Evolutionary conservation across 495 filamentous ascomycete genomes (phyloP).

Genomic region (Cudoniella acicularis): DNA sequence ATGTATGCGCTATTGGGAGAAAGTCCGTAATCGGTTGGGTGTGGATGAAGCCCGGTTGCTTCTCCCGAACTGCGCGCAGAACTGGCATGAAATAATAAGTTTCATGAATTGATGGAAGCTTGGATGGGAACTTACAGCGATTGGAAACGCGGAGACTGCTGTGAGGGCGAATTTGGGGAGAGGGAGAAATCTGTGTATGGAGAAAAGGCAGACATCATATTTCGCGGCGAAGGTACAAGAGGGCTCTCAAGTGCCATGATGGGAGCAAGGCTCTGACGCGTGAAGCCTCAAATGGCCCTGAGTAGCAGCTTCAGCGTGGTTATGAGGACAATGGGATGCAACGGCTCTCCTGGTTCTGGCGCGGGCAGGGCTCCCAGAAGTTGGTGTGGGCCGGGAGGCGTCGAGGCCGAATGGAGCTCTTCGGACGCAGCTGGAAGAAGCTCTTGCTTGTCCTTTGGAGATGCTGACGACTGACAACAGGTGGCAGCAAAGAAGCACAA

Average conservation of each 20-base stretch:
- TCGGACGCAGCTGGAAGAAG: too few relatives aligned
- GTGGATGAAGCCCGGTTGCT: constrained; percentile 21
- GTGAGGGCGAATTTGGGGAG: constrained; percentile 48
- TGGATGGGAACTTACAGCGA: constrained; percentile 16
- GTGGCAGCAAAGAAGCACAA: too few relatives aligned
- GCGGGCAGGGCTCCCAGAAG: neutral
- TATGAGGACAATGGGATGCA: constrained; percentile 10
- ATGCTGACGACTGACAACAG: neutral
- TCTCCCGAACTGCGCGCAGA: constrained; percentile 26
- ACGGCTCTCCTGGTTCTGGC: neutral
- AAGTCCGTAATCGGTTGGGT: constrained; percentile 20
- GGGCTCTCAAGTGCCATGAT: constrained; percentile 60
- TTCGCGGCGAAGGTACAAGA: constrained; percentile 34
- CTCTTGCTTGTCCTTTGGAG: neutral
- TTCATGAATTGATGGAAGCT: neutral
- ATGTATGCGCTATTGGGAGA: constrained; percentile 18
- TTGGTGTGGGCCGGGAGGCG: constrained; percentile 15
- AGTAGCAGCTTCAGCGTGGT: constrained; percentile 5
- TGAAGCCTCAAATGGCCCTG: constrained; percentile 11
- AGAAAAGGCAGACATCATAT: constrained; percentile 56
- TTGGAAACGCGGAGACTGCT: constrained; percentile 22
- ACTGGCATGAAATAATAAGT: constrained; percentile 11
- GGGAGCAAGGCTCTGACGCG: constrained; percentile 15
- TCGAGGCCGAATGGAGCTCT: constrained; percentile 3
- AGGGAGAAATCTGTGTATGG: constrained; percentile 54